These are phyloP conservation scores for Fabrea salina DNA, from an alignment of 169 alveolate genomes.

Conservation along the genomic window DNA sequence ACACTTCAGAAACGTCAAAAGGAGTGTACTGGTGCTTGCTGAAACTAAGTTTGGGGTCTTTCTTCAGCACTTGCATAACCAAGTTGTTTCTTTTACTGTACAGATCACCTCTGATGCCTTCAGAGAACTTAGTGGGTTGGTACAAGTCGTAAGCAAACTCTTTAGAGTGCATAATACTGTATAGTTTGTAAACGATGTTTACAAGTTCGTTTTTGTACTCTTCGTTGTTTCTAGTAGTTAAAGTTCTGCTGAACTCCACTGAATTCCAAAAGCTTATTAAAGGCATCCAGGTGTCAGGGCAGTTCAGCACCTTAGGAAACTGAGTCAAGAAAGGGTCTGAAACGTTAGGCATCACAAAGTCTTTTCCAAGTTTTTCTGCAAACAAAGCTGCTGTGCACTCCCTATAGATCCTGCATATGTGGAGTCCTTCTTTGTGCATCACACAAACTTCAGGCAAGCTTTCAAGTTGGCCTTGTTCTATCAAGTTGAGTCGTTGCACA, in stretches of 20 bases:
- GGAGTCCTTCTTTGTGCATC: conserved; percentile 2
- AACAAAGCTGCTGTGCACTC: conserved; percentile 12
- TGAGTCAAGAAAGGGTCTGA: conserved; percentile 31
- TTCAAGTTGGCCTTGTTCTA: neutral
- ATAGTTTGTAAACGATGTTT: conserved; percentile 11
- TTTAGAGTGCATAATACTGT: neutral
- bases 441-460: conserved; percentile 3
- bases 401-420: conserved; percentile 12
- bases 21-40: neutral
- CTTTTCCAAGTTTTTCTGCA: neutral
- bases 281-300: conserved; percentile 29
- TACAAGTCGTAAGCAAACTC: conserved; percentile 10
- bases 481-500: neutral
- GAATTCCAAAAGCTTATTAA: conserved; percentile 2
- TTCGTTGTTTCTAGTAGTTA: neutral
- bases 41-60: neutral
- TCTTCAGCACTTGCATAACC: neutral
- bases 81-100: neutral
- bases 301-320: conserved; percentile 26
- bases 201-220: neutral
- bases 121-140: conserved; percentile 4
- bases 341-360: conserved; percentile 9
- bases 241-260: neutral
- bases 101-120: conserved; percentile 5
- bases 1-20: conserved; percentile 16